Conservation (phyloP, 2,329 filamentous ascomycete species). For the Catunica adiposa region DNA sequence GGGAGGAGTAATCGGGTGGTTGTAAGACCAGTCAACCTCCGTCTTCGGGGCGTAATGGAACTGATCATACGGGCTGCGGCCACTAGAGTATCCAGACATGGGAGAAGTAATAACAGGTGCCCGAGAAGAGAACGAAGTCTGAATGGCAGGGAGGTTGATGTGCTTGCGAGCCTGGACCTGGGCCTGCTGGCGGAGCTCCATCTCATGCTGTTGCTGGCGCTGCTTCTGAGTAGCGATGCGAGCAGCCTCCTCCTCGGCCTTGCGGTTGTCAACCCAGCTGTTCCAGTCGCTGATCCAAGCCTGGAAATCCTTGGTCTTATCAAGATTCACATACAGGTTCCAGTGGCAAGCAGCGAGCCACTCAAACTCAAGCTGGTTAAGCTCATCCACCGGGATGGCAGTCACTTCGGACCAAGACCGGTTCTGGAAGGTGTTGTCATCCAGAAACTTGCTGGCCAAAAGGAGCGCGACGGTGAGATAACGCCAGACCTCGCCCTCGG, state of each 20-base stretch:
- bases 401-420: constrained; percentile 93
- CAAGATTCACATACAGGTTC: constrained; percentile 72
- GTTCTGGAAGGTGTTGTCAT: constrained; percentile 97
- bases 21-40: constrained; percentile 15
- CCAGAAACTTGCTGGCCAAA: constrained; percentile 85
- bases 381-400: constrained; percentile 65
- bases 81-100: constrained; percentile 21
- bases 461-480: constrained; percentile 73
- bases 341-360: constrained; percentile 75
- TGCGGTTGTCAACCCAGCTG: constrained; percentile 39
- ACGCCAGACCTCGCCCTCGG: constrained; percentile 63
- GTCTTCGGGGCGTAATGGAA: constrained; percentile 23
- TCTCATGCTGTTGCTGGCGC: constrained; percentile 33
- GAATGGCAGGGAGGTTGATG: constrained; percentile 31
- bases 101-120: constrained; percentile 16
- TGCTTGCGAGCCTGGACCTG: constrained; percentile 33
- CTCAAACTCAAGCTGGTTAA: constrained; percentile 73
- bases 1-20: constrained; percentile 38
- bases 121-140: constrained; percentile 19
- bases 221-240: constrained; percentile 18
- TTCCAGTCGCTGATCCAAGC: constrained; percentile 46
- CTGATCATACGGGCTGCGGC: constrained; percentile 19
- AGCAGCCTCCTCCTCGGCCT: constrained; percentile 27
- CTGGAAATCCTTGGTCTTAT: constrained; percentile 54
- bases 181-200: constrained; percentile 24